These are phyloP conservation scores for Podospora fimiseda DNA, from an alignment of 495 filamentous ascomycete genomes.

Conservation along the genomic window DNA sequence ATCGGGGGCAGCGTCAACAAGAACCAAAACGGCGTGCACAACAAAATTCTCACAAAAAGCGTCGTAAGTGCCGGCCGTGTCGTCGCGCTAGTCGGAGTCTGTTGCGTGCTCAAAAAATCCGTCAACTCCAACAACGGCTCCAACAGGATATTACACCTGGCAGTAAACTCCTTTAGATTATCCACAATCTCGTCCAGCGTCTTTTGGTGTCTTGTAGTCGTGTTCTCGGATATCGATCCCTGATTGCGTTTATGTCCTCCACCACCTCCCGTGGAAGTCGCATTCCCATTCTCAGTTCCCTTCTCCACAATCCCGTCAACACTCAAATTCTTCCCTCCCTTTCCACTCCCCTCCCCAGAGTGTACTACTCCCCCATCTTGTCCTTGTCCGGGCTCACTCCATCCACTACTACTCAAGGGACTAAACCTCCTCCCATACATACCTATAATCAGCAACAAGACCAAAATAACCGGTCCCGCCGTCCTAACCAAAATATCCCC, in stretches of 20 bases:
- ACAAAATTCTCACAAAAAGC: slow-evolving; percentile 80
- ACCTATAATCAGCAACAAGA: slow-evolving; percentile 70
- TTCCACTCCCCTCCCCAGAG: slow-evolving; percentile 8
- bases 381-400: slow-evolving; percentile 42
- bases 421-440: slow-evolving; percentile 93
- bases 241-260: slow-evolving; percentile 39
- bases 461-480: slow-evolving; percentile 77
- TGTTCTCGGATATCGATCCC: slow-evolving; percentile 50
- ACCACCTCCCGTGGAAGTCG: slow-evolving; percentile 39
- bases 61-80: slow-evolving; percentile 87
- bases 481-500: slow-evolving; percentile 72
- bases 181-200: slow-evolving; percentile 97
- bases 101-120: slow-evolving; percentile 87
- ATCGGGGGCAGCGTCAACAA: slow-evolving; percentile 72
- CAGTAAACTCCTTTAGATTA: slow-evolving; percentile 79
- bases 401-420: slow-evolving; percentile 77
- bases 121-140: slow-evolving; percentile 84
- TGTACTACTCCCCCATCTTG: slow-evolving; percentile 13
- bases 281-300: slow-evolving; percentile 31
- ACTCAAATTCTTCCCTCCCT: slow-evolving; percentile 23
- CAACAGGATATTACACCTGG: slow-evolving; percentile 82
- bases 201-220: slow-evolving; percentile 60
- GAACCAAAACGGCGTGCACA: slow-evolving; percentile 85
- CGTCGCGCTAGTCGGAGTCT: slow-evolving; percentile 84
- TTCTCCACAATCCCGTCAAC: slow-evolving; percentile 39